Conservation (phyloP, 164 flowering plant species). For the Saururus chinensis region DNA sequence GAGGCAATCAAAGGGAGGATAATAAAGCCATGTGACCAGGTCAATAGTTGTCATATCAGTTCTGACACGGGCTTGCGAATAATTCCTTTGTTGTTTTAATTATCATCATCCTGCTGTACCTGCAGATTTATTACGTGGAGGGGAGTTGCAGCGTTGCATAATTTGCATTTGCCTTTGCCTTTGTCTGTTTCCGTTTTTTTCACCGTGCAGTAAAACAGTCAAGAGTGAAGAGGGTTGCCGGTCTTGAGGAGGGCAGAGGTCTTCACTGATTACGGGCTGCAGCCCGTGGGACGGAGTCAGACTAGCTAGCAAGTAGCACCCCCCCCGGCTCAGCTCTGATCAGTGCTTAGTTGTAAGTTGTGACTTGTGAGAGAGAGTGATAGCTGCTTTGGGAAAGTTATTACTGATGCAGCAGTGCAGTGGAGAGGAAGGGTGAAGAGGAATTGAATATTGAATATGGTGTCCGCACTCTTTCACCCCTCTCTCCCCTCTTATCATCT, state of each 20-base stretch:
- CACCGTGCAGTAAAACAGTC: background rate
- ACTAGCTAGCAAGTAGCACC: too few relatives aligned
- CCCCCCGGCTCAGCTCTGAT: too few relatives aligned
- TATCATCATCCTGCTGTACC: background rate
- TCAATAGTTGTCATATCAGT: background rate
- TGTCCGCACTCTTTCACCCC: constrained; percentile 18
- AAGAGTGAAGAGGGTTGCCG: background rate
- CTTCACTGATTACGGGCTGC: background rate
- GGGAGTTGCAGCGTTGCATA: background rate
- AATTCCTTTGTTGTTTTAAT: background rate
- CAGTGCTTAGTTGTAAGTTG: too few relatives aligned
- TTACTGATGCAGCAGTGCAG: constrained; percentile 14
- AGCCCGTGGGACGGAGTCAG: background rate
- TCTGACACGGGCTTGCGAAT: background rate
- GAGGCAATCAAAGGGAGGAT: background rate
- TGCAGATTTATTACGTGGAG: background rate
- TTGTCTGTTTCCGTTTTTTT: background rate
- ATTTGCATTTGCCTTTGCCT: background rate
- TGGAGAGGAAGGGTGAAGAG: too few relatives aligned
- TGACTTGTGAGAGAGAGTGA: background rate
- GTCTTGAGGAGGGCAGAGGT: background rate
- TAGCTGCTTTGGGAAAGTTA: background rate
- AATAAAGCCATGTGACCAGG: background rate
- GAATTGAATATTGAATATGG: too few relatives aligned
- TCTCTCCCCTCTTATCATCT: constrained; percentile 9